Evolutionary conservation across 805 yeast species (phyloP).

Genomic region (Clavispora vitiphila): DNA sequence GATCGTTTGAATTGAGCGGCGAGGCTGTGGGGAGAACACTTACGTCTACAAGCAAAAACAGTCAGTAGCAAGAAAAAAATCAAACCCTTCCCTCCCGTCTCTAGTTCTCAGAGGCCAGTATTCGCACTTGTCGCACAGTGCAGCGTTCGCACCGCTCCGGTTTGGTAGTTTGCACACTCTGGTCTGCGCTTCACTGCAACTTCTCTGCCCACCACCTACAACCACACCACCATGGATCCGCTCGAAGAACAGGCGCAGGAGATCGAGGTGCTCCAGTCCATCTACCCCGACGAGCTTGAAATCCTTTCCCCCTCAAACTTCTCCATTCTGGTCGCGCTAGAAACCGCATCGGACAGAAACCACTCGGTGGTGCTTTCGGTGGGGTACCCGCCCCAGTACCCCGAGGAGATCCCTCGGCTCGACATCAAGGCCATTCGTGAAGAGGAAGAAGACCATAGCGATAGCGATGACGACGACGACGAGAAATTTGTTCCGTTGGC

Average conservation of each 20-base stretch:
- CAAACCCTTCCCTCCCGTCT: too few relatives aligned
- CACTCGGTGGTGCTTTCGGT: conserved; percentile 60
- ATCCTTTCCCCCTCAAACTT: conserved; percentile 44
- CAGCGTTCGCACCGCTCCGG: too few relatives aligned
- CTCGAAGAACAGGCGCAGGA: conserved; percentile 85
- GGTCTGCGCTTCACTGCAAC: too few relatives aligned
- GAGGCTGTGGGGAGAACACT: too few relatives aligned
- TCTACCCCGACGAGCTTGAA: conserved; percentile 88
- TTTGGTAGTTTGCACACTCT: too few relatives aligned
- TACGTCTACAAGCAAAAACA: too few relatives aligned
- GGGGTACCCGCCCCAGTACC: conserved; percentile 71
- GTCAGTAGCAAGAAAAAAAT: too few relatives aligned
- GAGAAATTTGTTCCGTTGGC: conserved; percentile 47
- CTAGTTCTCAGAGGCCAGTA: too few relatives aligned
- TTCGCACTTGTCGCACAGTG: too few relatives aligned
- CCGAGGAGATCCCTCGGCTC: conserved; percentile 70
- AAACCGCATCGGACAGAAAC: conserved; percentile 55
- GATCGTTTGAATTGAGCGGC: too few relatives aligned
- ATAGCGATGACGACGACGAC: conserved; percentile 25
- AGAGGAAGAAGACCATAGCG: conserved; percentile 35
- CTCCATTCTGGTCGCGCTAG: conserved; percentile 57
- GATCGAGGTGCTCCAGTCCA: conserved; percentile 81
- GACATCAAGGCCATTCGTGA: conserved; percentile 30
- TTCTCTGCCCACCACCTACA: too few relatives aligned
- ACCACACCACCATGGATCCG: conserved; percentile 53